phyloP scores from a whole-genome alignment of 306 rosid genomes.

The Boehmeria nivea region DNA sequence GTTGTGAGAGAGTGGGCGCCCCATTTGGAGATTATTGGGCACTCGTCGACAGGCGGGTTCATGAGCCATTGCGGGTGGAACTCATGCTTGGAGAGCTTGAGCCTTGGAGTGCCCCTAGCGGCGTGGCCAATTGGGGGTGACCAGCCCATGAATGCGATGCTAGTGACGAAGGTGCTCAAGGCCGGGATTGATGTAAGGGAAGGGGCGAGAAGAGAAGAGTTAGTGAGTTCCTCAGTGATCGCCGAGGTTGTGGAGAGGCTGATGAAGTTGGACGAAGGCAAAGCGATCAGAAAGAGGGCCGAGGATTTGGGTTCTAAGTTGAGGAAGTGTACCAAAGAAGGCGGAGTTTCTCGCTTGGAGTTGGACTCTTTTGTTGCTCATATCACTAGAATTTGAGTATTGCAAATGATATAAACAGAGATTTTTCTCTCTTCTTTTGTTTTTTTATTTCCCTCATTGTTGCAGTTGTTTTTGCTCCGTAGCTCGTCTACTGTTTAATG shows the following conservation, averaged over 20 bases:
- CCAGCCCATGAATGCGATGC: constrained; percentile 43
- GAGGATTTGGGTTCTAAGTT: constrained; percentile 19
- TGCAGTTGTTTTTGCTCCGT: no score
- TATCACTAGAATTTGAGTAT: constrained; percentile 22
- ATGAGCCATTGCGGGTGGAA: constrained; percentile 45
- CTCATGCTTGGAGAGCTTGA: constrained; percentile 46
- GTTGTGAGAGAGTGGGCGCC: constrained; percentile 46
- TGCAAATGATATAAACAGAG: no score
- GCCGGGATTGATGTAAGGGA: constrained; percentile 36
- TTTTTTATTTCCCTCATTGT: no score
- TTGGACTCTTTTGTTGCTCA: constrained; percentile 18
- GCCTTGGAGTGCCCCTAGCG: constrained; percentile 43
- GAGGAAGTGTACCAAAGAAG: constrained; percentile 19
- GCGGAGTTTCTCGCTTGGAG: constrained; percentile 37
- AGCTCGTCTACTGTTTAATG: no score
- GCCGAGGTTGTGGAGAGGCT: constrained; percentile 11
- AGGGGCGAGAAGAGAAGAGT: constrained; percentile 27
- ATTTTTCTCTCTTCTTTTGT: no score
- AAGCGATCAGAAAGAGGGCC: constrained; percentile 32
- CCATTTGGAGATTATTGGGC: constrained; percentile 38
- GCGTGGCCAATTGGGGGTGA: constrained; percentile 56
- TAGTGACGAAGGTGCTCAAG: constrained; percentile 30
- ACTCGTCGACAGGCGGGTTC: constrained; percentile 42
- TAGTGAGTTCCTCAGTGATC: constrained; percentile 23
- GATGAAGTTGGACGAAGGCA: constrained; percentile 21